These are phyloP conservation scores for Ehretia macrophylla DNA, from an alignment of 257 asterid species.

Conservation along the genomic window DNA sequence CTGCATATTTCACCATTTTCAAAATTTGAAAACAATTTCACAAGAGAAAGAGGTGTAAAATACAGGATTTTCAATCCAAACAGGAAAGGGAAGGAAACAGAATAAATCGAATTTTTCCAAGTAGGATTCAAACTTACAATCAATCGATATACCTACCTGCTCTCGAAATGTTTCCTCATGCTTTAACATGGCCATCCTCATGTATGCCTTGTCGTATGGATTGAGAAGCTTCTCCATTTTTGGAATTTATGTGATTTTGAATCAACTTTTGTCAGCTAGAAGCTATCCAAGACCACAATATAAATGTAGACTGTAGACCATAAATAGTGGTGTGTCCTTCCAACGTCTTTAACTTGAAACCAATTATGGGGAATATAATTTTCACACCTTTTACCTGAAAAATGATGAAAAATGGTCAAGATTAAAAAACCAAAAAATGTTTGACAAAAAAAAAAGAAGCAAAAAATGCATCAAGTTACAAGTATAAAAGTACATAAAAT, in stretches of 20 bases:
- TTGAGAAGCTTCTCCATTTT: conserved; percentile 69
- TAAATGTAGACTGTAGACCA: too few relatives aligned
- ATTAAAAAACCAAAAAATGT: too few relatives aligned
- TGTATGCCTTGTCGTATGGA: conserved; percentile 62
- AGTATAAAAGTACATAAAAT: too few relatives aligned
- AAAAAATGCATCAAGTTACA: not conserved
- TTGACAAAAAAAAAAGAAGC: too few relatives aligned
- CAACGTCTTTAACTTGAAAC: too few relatives aligned
- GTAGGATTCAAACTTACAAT: too few relatives aligned
- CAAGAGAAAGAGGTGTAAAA: too few relatives aligned
- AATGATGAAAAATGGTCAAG: conserved; percentile 8
- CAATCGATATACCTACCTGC: conserved; percentile 77
- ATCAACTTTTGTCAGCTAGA: not conserved
- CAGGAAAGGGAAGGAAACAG: too few relatives aligned
- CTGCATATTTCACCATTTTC: conserved; percentile 21
- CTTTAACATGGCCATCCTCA: conserved; percentile 90
- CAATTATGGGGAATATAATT: not conserved
- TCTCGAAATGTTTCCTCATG: conserved; percentile 89
- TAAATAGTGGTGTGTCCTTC: too few relatives aligned
- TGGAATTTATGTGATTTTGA: conserved; percentile 2
- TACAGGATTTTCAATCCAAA: too few relatives aligned
- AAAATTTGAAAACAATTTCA: not conserved
- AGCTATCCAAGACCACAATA: too few relatives aligned
- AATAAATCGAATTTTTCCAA: too few relatives aligned
- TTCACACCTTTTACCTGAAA: conserved; percentile 9